Evolutionary conservation across 345 rosid species (phyloP).

Genomic region (Lepidium aucheri): DNA sequence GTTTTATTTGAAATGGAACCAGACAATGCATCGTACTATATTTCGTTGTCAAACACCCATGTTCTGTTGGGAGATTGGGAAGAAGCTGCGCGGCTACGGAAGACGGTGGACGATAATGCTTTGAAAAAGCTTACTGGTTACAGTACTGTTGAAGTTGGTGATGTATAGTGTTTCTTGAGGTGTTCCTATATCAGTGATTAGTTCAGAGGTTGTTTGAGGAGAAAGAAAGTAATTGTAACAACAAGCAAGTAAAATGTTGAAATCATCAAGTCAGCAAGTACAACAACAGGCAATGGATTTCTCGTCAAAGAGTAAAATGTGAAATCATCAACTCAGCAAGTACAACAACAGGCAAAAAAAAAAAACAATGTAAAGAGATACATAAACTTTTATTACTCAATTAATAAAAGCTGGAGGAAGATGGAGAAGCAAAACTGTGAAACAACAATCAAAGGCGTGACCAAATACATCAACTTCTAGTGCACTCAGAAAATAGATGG

Average conservation of each 20-base stretch:
- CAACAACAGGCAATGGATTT: neutral
- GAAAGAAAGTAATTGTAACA: neutral
- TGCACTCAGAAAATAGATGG: neutral
- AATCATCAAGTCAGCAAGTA: neutral
- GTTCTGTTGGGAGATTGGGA: slow-evolving; percentile 42
- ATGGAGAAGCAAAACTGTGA: slow-evolving; percentile 22
- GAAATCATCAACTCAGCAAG: too few relatives aligned
- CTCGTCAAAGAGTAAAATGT: neutral
- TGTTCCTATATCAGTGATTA: neutral
- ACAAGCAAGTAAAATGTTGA: neutral
- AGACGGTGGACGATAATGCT: slow-evolving; percentile 25
- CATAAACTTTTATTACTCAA: slow-evolving; percentile 8
- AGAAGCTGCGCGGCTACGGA: slow-evolving; percentile 39
- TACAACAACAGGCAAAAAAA: neutral
- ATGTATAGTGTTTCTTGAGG: neutral
- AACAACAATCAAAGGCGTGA: slow-evolving; percentile 8
- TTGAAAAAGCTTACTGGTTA: slow-evolving; percentile 38
- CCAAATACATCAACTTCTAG: neutral
- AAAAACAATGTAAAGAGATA: neutral
- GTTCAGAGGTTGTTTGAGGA: neutral
- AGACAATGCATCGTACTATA: slow-evolving; percentile 36
- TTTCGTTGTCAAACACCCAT: slow-evolving; percentile 43
- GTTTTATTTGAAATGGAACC: slow-evolving; percentile 51
- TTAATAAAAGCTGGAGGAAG: slow-evolving; percentile 1
- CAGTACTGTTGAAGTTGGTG: slow-evolving; percentile 31